Conservation (phyloP, 306 rosid genomes). For the Vigna nakashimae region DNA sequence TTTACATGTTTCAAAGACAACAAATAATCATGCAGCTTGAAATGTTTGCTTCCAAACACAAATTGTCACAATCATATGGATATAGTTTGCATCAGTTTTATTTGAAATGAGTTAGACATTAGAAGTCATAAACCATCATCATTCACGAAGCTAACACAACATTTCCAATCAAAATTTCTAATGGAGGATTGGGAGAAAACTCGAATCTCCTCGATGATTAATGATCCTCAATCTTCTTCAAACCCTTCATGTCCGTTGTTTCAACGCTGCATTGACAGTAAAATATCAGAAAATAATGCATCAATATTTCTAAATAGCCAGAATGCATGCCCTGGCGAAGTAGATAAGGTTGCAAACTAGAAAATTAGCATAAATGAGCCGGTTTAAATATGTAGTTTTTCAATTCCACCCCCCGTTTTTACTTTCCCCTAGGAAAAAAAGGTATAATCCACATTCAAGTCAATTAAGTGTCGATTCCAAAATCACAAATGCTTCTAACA, state of each 20-base stretch:
- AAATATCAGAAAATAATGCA: slow-evolving; percentile 43
- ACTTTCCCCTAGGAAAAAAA: background rate
- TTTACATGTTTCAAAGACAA: slow-evolving; percentile 30
- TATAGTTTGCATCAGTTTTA: slow-evolving; percentile 31
- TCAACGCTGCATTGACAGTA: slow-evolving; percentile 75
- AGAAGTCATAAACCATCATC: slow-evolving; percentile 48
- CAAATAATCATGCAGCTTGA: slow-evolving; percentile 30
- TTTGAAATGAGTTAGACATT: slow-evolving; percentile 41
- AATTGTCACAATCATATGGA: slow-evolving; percentile 45
- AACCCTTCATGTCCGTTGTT: slow-evolving; percentile 97
- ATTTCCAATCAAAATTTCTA: slow-evolving; percentile 50
- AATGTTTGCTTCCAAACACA: slow-evolving; percentile 34
- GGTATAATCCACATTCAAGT: background rate
- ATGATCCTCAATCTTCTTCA: slow-evolving; percentile 95
- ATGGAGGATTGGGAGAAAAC: slow-evolving; percentile 25
- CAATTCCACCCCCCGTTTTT: background rate
- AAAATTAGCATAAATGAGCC: background rate
- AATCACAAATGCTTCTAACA: slow-evolving; percentile 16
- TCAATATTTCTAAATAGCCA: background rate
- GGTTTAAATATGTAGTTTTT: background rate
- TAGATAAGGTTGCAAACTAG: slow-evolving; percentile 17
- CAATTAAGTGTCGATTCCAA: background rate
- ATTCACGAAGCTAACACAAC: slow-evolving; percentile 37
- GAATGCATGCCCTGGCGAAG: background rate
- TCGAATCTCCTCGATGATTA: slow-evolving; percentile 37